Percentiles rank a stretch among this genome's conserved stretches.
These are phyloP conservation scores for Trebouxiophyceae sp. DNA, from an alignment of 163 green algal genomes.

Conservation along the genomic window DNA sequence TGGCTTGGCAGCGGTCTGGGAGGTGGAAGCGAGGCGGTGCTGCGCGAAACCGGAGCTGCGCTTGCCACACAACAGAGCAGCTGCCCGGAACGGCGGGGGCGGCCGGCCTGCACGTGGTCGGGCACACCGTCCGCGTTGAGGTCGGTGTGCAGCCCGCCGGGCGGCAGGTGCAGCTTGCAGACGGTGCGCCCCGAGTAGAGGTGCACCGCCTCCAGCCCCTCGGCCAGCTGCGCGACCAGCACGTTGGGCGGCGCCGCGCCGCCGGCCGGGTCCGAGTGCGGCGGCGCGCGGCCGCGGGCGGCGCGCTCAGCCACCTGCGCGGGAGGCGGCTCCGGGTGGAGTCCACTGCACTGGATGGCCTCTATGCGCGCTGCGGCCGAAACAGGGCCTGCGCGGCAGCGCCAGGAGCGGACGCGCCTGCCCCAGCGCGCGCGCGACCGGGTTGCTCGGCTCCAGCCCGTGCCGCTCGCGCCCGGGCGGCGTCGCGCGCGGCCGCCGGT, in stretches of 20 bases:
- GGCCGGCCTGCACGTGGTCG: conserved; percentile 79
- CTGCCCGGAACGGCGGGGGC: no score
- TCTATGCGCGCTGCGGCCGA: not conserved
- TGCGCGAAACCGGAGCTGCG: no score
- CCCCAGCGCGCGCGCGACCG: no score
- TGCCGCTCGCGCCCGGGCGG: no score
- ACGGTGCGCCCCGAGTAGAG: conserved; percentile 74
- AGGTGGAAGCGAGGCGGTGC: no score
- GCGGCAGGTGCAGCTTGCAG: conserved; percentile 79
- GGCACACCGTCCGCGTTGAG: conserved; percentile 89
- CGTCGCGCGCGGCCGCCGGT: not conserved
- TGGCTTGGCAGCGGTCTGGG: no score
- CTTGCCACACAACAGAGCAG: no score
- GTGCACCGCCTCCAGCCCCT: conserved; percentile 88
- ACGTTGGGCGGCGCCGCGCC: conserved; percentile 57
- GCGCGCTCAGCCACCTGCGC: not conserved
- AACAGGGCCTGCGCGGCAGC: no score
- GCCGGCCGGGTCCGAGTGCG: not conserved
- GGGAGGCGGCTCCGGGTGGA: not conserved
- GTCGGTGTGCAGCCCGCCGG: conserved; percentile 75
- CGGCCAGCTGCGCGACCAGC: conserved; percentile 81
- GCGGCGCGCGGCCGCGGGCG: not conserved
- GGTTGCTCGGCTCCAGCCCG: no score
- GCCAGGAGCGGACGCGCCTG: no score
- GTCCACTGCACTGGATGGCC: not conserved